Evolutionary conservation across 2,329 filamentous ascomycete genomes (phyloP).

Genomic region (Arthrobotrys entomopaga): DNA sequence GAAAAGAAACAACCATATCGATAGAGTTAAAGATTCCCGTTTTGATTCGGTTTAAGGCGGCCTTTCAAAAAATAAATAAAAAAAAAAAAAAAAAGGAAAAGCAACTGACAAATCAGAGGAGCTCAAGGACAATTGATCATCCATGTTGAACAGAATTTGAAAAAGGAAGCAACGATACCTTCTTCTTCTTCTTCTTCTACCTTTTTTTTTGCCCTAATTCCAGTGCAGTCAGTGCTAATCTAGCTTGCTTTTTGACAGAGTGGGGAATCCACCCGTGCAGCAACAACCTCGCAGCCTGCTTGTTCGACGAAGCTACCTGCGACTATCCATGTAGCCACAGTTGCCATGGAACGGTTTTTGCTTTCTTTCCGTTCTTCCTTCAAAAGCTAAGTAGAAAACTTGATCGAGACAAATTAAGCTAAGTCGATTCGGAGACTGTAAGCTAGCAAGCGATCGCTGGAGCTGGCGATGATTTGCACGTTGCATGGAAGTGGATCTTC

Average conservation of each 20-base stretch:
- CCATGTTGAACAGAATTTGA: conserved; percentile 34
- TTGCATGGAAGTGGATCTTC: conserved; percentile 45
- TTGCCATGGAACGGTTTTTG: conserved; percentile 41
- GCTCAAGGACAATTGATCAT: conserved; percentile 51
- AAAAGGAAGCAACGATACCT: conserved; percentile 9
- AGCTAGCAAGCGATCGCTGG: conserved; percentile 47
- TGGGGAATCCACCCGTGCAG: conserved; percentile 43
- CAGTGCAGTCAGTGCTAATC: conserved; percentile 43
- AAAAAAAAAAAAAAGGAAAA: conserved; percentile 38
- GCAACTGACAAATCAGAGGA: conserved; percentile 44
- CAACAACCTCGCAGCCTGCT: conserved; percentile 19
- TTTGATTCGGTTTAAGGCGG: conserved; percentile 53
- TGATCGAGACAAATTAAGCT: no score
- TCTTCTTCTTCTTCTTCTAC: no score
- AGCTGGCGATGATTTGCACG: conserved; percentile 49
- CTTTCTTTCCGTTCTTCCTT: conserved; percentile 2
- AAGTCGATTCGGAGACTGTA: conserved; percentile 18
- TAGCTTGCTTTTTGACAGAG: conserved; percentile 54
- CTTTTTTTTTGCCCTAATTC: no score
- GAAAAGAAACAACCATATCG: conserved; percentile 14
- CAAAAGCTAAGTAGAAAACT: conserved; percentile 48
- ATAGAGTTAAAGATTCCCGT: conserved; percentile 10
- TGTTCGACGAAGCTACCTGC: conserved; percentile 27
- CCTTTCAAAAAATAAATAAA: conserved; percentile 6
- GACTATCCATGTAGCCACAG: conserved; percentile 42